Percentiles rank a stretch among this genome's conserved stretches.
These are phyloP conservation scores for Ogataea angusta DNA, from an alignment of 805 yeast genomes.

Conservation along the genomic window DNA sequence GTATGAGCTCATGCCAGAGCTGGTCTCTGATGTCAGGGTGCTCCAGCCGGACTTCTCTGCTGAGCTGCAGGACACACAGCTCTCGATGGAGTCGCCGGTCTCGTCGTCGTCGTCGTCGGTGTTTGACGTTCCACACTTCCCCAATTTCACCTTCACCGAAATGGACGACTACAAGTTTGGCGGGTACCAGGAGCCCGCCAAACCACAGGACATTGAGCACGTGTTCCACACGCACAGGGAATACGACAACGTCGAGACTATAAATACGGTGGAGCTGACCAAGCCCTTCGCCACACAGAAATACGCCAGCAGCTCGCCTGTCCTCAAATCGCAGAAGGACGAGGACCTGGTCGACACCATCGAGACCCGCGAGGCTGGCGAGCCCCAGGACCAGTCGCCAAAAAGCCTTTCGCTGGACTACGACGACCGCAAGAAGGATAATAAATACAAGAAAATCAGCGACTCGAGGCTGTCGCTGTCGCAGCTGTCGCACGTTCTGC, in stretches of 20 bases:
- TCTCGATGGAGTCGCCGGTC: slow-evolving; percentile 16
- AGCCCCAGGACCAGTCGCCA: slow-evolving; percentile 3
- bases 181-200: background rate
- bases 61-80: background rate
- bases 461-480: slow-evolving; percentile 58
- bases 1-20: slow-evolving; percentile 11
- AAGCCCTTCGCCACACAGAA: slow-evolving; percentile 14
- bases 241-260: slow-evolving; percentile 19
- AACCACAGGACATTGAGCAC: slow-evolving; percentile 3
- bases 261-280: slow-evolving; percentile 23
- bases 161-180: slow-evolving; percentile 14
- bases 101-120: slow-evolving; percentile 21
- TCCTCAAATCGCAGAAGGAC: slow-evolving; percentile 20
- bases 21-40: slow-evolving; percentile 2
- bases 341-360: background rate
- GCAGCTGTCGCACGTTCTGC: slow-evolving; percentile 51
- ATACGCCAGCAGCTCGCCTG: slow-evolving; percentile 12
- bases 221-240: slow-evolving; percentile 8
- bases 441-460: slow-evolving; percentile 25
- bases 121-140: slow-evolving; percentile 11
- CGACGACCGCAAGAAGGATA: slow-evolving; percentile 13
- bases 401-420: slow-evolving; percentile 5
- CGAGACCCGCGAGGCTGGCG: background rate
- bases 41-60: background rate
- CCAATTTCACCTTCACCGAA: slow-evolving; percentile 14